Conservation (phyloP, 2,329 filamentous ascomycete species). For the Pseudopyricularia javanii region DNA sequence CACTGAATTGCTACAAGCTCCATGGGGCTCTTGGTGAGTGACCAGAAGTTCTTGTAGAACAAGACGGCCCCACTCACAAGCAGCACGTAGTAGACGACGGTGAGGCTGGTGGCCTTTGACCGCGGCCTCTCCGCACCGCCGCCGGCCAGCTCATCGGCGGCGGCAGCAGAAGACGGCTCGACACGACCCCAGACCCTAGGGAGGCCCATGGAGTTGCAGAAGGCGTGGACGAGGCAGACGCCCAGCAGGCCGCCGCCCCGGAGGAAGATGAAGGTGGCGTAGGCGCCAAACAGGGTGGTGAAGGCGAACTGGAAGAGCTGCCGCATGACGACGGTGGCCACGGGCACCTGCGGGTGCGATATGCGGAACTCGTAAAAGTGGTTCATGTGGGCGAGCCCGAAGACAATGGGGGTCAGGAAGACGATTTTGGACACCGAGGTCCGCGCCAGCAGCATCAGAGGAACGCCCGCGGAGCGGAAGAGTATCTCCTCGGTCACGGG, state of each 20-base stretch:
- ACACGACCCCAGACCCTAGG: constrained; percentile 77
- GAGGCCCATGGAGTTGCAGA: constrained; percentile 88
- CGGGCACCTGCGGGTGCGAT: constrained; percentile 59
- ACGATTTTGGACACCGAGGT: constrained; percentile 48
- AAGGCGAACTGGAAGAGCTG: constrained; percentile 78
- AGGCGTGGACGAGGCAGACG: constrained; percentile 65
- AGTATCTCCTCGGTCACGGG: constrained; percentile 88
- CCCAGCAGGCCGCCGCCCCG: constrained; percentile 72
- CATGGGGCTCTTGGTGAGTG: constrained; percentile 52
- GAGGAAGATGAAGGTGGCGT: constrained; percentile 79
- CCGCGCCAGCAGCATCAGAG: constrained; percentile 64
- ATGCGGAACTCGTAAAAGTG: constrained; percentile 92
- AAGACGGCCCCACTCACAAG: constrained; percentile 57
- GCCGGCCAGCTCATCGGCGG: constrained; percentile 10
- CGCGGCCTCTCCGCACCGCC: constrained; percentile 13
- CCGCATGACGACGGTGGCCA: constrained; percentile 51
- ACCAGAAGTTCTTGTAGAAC: constrained; percentile 63
- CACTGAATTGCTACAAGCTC: constrained; percentile 14
- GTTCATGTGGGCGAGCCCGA: constrained; percentile 86
- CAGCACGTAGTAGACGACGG: constrained; percentile 65
- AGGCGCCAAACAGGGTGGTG: constrained; percentile 87
- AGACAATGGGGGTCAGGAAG: constrained; percentile 76
- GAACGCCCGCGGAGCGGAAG: constrained; percentile 78
- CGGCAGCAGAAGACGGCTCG: constrained; percentile 23
- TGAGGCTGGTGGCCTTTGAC: constrained; percentile 42